A percentile compares a stretch with the other conserved stretches of the same genome.
Conservation (phyloP, 2,329 filamentous ascomycete genomes). For the Exophiala mesophila region DNA sequence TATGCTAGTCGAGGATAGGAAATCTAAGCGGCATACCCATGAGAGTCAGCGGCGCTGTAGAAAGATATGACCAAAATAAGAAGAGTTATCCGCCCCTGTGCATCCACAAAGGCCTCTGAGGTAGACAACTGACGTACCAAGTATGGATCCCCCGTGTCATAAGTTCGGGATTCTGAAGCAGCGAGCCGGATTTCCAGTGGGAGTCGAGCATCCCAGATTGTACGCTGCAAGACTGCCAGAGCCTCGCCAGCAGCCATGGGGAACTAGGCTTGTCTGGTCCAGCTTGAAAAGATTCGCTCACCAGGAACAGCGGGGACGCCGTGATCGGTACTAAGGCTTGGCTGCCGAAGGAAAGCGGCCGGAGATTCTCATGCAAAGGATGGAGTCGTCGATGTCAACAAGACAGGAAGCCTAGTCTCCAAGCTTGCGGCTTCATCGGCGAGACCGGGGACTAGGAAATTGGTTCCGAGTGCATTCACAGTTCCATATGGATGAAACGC, state of each 20-base stretch:
- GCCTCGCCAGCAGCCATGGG: constrained; percentile 11
- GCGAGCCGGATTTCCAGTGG: constrained; percentile 57
- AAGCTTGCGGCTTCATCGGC: no score
- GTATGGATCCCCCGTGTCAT: constrained; percentile 57
- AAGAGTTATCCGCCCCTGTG: no score
- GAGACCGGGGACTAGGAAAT: not conserved
- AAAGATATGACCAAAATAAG: no score
- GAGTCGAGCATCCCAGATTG: constrained; percentile 55
- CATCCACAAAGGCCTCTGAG: no score
- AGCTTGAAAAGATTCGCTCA: no score
- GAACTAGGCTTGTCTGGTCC: not conserved
- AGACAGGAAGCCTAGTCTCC: no score
- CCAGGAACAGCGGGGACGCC: constrained; percentile 3
- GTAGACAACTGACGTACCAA: constrained; percentile 50
- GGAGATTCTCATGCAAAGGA: not conserved
- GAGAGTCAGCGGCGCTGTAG: no score
- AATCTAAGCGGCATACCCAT: no score
- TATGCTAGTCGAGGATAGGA: constrained; percentile 63
- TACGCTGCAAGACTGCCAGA: constrained; percentile 18
- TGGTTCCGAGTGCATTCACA: no score
- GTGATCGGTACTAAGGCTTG: not conserved
- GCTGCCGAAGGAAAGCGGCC: constrained; percentile 2
- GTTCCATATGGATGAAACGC: no score
- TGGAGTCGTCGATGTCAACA: not conserved
- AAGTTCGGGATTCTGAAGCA: constrained; percentile 56